Conservation (phyloP, 2,329 filamentous ascomycete species). For the Neopestalotiopsis sp. region DNA sequence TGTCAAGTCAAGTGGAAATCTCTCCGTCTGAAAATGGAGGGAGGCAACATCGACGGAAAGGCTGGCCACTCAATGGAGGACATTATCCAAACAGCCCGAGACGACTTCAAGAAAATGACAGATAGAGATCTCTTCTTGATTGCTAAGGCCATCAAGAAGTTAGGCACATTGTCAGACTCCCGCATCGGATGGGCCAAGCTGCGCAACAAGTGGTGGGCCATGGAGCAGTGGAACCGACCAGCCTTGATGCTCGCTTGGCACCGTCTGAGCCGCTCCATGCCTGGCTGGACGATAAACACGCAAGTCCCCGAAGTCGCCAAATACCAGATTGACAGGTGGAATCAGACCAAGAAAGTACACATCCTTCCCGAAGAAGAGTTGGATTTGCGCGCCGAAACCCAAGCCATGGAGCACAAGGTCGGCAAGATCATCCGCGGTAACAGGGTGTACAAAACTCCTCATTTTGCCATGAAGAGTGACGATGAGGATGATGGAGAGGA, state of each 20-base stretch:
- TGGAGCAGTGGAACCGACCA: constrained; percentile 28
- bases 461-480: constrained; percentile 25
- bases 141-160: constrained; percentile 30
- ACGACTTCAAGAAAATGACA: constrained; percentile 30
- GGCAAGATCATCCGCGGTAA: constrained; percentile 25
- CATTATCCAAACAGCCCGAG: constrained; percentile 33
- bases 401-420: constrained; percentile 30
- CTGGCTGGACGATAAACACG: constrained; percentile 27
- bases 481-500: constrained; percentile 27
- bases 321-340: constrained; percentile 27
- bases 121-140: constrained; percentile 31
- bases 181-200: constrained; percentile 38
- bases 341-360: constrained; percentile 27
- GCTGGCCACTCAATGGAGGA: constrained; percentile 23
- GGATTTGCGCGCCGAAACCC: constrained; percentile 29
- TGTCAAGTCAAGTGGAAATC: constrained; percentile 71
- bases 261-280: constrained; percentile 29
- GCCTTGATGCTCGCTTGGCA: constrained; percentile 36
- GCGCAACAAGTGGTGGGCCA: constrained; percentile 11
- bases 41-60: constrained; percentile 30
- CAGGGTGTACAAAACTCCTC: constrained; percentile 23
- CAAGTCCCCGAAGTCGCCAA: constrained; percentile 29
- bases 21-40: constrained; percentile 34
- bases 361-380: constrained; percentile 27
- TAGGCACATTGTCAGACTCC: constrained; percentile 27